Evolutionary conservation across 1,284 basidiomycete genomes (phyloP), one percentile per base, ranked within the genome.

Genomic region (Sphagnurus paluster): DNA sequence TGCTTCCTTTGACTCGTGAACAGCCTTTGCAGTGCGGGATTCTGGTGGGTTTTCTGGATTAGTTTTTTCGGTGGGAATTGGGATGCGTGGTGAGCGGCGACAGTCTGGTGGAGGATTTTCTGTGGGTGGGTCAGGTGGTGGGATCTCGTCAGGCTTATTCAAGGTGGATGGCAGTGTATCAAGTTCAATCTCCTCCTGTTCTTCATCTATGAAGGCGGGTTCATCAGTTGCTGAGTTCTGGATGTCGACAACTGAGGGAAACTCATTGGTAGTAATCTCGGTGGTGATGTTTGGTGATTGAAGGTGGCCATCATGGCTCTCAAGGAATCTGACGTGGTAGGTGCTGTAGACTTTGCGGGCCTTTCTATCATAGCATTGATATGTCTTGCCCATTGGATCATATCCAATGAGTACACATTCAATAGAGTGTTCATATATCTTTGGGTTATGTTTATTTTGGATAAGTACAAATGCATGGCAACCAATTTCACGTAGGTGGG

Each of bases 331-430:
- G 1, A 67, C 63, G 45, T 68, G 56, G 34, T 56, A 60, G 0
- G 64, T 63, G 8, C 48, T 50, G 35, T 59, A 50, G 2, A 68
- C 24, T 3, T 19, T 17, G 9, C 29, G 23, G 1, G 46, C 43
- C 7, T 49, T 48, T 7, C 43, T 25, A 1, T 59, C 55, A 30
- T 63, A 67, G 39, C 59, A 64, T 8, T 61, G 34, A 41, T 50
- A 50, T 0, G 65, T 52, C 49, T 69, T 70, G 0, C 65, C 63
- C 13, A 60, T 48, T 0, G 43, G 26, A 2, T 52, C 56, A 36
- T 71, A 70, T 0, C 67, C 65, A 16, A 69, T 60, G 1, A 71
- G 60, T 1, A 64, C 48, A 26, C 64, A 66, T 42, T 66, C 61
- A 3, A 60, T 25, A 0, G 64, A 67, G 0, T 58, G 53, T 0